A percentile compares a stretch with the other conserved stretches of the same genome.
phyloP scores from a whole-genome alignment of 2,329 filamentous ascomycete genomes.

The Penicillium sclerotigenum region DNA sequence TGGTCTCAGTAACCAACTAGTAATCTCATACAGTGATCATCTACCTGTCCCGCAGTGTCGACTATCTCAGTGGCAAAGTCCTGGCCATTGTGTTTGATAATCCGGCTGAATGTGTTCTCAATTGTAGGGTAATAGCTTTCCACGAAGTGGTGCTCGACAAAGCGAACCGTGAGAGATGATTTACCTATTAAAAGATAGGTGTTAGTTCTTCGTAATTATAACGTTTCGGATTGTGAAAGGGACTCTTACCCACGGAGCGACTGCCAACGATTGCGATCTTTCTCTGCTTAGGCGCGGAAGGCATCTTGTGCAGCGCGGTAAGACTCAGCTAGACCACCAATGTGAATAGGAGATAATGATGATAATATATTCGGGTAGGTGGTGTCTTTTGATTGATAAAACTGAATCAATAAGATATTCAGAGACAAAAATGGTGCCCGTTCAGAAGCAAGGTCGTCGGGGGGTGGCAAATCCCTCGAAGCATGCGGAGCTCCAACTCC shows the following conservation, averaged over 20 bases:
- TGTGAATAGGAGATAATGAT: background rate
- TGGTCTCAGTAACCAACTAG: slow-evolving; percentile 15
- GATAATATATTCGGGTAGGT: background rate
- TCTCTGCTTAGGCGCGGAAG: slow-evolving; percentile 74
- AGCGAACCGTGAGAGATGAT: slow-evolving; percentile 93
- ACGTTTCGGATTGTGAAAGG: background rate
- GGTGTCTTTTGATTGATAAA: background rate
- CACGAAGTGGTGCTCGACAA: slow-evolving; percentile 96
- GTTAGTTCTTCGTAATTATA: slow-evolving; percentile 1
- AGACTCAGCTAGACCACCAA: background rate
- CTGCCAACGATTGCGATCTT: slow-evolving; percentile 96
- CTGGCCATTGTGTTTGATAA: slow-evolving; percentile 87
- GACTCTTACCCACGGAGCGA: slow-evolving; percentile 73
- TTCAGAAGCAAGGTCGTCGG: slow-evolving; percentile 5
- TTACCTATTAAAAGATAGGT: slow-evolving; percentile 65
- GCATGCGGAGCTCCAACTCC: slow-evolving; percentile 19
- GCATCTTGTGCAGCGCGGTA: slow-evolving; percentile 50
- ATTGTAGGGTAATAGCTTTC: slow-evolving; percentile 99
- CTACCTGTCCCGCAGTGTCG: slow-evolving; percentile 90
- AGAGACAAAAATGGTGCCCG: slow-evolving; percentile 3
- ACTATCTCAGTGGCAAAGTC: slow-evolving; percentile 97
- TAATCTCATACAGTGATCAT: slow-evolving; percentile 19
- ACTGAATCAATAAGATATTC: background rate
- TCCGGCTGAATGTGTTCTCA: slow-evolving; percentile 97
- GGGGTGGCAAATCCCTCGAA: slow-evolving; percentile 27